Conservation (phyloP, 192 early-diverging fungal genomes). For the Nowakowskiella sp. region DNA sequence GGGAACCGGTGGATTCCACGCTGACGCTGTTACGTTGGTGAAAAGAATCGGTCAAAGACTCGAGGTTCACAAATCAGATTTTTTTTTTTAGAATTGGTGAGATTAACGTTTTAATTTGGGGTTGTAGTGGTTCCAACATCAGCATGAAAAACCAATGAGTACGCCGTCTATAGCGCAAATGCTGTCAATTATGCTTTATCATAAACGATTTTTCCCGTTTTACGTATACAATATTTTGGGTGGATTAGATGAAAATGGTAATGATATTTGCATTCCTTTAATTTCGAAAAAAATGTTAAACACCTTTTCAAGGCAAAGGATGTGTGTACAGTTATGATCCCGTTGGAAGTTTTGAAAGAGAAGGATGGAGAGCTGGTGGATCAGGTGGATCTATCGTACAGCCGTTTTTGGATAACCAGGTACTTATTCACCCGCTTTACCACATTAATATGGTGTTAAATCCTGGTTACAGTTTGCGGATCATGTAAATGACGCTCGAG, state of each 20-base stretch:
- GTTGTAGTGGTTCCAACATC: slow-evolving; percentile 78
- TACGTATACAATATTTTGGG: slow-evolving; percentile 85
- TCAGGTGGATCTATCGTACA: slow-evolving; percentile 87
- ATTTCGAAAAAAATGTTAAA: too few relatives aligned
- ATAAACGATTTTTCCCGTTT: slow-evolving; percentile 93
- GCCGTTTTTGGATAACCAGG: slow-evolving; percentile 95
- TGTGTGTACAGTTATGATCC: slow-evolving; percentile 90
- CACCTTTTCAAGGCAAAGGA: slow-evolving; percentile 76
- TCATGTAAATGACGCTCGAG: slow-evolving; percentile 35
- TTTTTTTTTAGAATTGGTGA: neutral
- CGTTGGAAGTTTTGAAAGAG: slow-evolving; percentile 81
- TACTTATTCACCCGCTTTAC: slow-evolving; percentile 15
- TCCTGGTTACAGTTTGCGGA: slow-evolving; percentile 56
- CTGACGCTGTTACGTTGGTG: slow-evolving; percentile 77
- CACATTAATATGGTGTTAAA: slow-evolving; percentile 1
- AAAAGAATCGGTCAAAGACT: slow-evolving; percentile 77
- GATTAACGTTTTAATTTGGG: neutral
- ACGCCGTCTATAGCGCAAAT: slow-evolving; percentile 84
- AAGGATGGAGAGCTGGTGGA: slow-evolving; percentile 65
- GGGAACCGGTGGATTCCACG: slow-evolving; percentile 78
- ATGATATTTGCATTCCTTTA: neutral
- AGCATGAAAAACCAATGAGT: slow-evolving; percentile 85
- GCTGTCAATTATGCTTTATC: slow-evolving; percentile 86
- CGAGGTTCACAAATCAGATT: slow-evolving; percentile 49
- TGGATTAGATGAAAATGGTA: slow-evolving; percentile 82